A percentile compares a stretch with the other conserved stretches of the same genome.
Conservation (phyloP, 371 early-diverging fungal species). For the Apophysomyces variabilis region DNA sequence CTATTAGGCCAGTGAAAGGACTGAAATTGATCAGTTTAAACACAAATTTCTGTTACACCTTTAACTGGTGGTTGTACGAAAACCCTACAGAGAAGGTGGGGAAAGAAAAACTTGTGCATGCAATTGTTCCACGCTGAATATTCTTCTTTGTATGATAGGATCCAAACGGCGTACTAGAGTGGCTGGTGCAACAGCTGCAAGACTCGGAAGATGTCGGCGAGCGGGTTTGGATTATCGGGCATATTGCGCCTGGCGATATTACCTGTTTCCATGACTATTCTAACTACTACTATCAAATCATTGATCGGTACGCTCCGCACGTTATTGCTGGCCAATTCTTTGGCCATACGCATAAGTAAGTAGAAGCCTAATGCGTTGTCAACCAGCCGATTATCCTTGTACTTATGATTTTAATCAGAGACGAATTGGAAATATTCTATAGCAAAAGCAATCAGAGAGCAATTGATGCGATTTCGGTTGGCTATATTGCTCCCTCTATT, state of each 20-base stretch:
- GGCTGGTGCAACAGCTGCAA: conserved; percentile 58
- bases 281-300: conserved; percentile 59
- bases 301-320: conserved; percentile 63
- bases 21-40: conserved; percentile 64
- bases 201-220: conserved; percentile 56
- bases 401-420: conserved; percentile 25
- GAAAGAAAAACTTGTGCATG: not conserved
- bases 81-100: conserved; percentile 31
- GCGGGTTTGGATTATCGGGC: conserved; percentile 66
- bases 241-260: conserved; percentile 56
- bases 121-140: not conserved
- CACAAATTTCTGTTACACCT: conserved; percentile 65
- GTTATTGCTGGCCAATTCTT: conserved; percentile 67
- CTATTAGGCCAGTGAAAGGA: conserved; percentile 42
- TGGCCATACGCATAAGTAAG: conserved; percentile 63
- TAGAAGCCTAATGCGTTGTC: not conserved
- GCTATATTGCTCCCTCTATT: conserved; percentile 60
- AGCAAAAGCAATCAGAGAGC: conserved; percentile 37
- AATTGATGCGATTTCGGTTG: conserved; percentile 51
- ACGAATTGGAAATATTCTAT: conserved; percentile 60
- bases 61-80: conserved; percentile 60
- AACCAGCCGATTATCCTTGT: not conserved
- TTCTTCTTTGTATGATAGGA: conserved; percentile 35
- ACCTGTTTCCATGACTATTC: conserved; percentile 66
- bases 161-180: conserved; percentile 55